Conservation (phyloP, 805 yeast species). For the Pichia eremophila region DNA sequence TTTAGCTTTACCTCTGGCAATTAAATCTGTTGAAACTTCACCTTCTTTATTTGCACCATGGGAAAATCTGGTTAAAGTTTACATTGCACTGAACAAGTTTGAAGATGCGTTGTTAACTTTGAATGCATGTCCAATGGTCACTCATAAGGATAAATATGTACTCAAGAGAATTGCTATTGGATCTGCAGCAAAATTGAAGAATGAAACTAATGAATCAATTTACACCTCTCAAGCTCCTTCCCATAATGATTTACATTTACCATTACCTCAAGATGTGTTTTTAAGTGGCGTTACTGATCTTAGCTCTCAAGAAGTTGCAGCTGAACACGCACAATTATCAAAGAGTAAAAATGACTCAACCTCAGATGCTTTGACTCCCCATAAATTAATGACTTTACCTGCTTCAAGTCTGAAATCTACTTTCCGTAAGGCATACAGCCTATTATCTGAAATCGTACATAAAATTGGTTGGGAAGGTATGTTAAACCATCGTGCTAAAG, state of each 20-base stretch:
- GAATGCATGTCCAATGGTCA: slow-evolving; percentile 77
- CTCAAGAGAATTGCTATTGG: slow-evolving; percentile 39
- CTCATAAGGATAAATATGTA: slow-evolving; percentile 56
- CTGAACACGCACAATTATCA: slow-evolving; percentile 49
- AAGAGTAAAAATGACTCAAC: slow-evolving; percentile 18
- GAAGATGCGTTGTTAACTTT: slow-evolving; percentile 65
- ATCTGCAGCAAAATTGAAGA: neutral
- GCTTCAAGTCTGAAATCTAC: slow-evolving; percentile 59
- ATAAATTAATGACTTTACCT: slow-evolving; percentile 50
- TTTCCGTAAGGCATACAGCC: slow-evolving; percentile 46
- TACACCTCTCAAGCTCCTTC: slow-evolving; percentile 21
- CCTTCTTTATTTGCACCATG: slow-evolving; percentile 74
- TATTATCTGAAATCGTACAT: slow-evolving; percentile 57
- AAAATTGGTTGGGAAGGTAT: slow-evolving; percentile 67
- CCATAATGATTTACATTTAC: slow-evolving; percentile 55
- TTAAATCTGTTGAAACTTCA: slow-evolving; percentile 55
- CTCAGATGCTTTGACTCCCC: slow-evolving; percentile 15
- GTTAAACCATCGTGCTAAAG: slow-evolving; percentile 47
- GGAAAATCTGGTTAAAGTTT: slow-evolving; percentile 56
- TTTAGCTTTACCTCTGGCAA: slow-evolving; percentile 49
- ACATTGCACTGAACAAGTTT: slow-evolving; percentile 53
- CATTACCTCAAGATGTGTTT: slow-evolving; percentile 67
- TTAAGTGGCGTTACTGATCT: slow-evolving; percentile 59
- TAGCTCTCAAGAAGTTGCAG: slow-evolving; percentile 53
- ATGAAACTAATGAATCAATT: neutral